Evolutionary conservation across 2,329 filamentous ascomycete species (phyloP).

Genomic region (Fusarium proliferatum): DNA sequence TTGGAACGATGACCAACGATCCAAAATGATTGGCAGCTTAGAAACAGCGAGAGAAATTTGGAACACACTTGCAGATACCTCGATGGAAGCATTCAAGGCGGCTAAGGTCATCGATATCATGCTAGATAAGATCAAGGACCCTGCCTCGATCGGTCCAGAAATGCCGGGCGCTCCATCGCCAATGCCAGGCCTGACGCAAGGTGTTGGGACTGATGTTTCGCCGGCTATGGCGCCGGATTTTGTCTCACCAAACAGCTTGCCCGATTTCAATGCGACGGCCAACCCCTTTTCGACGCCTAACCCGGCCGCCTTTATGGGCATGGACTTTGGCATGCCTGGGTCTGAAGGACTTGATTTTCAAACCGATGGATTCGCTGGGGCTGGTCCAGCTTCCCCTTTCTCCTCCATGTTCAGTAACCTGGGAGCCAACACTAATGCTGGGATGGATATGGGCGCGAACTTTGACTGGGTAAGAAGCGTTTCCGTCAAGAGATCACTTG

Average conservation of each 20-base stretch:
- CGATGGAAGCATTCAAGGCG: conserved; percentile 92
- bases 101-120: conserved; percentile 84
- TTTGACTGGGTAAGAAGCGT: conserved; percentile 67
- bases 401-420: conserved; percentile 65
- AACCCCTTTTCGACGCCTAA: conserved; percentile 53
- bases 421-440: conserved; percentile 43
- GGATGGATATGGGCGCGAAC: conserved; percentile 60
- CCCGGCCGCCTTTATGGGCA: conserved; percentile 54
- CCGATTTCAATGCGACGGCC: conserved; percentile 42
- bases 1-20: conserved; percentile 70
- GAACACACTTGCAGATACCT: conserved; percentile 79
- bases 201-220: conserved; percentile 53
- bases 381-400: conserved; percentile 57
- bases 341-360: conserved; percentile 48
- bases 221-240: conserved; percentile 43
- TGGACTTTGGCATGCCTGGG: conserved; percentile 56
- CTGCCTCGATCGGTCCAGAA: conserved; percentile 21
- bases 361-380: conserved; percentile 45
- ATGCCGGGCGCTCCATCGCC: conserved; percentile 28
- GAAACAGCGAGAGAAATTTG: conserved; percentile 82
- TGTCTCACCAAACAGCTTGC: conserved; percentile 42
- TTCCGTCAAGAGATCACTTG: not conserved
- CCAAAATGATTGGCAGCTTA: conserved; percentile 81
- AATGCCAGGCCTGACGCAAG: conserved; percentile 48
- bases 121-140: conserved; percentile 75